phyloP scores from a whole-genome alignment of 345 rosid genomes.

The Syzygium grande region DNA sequence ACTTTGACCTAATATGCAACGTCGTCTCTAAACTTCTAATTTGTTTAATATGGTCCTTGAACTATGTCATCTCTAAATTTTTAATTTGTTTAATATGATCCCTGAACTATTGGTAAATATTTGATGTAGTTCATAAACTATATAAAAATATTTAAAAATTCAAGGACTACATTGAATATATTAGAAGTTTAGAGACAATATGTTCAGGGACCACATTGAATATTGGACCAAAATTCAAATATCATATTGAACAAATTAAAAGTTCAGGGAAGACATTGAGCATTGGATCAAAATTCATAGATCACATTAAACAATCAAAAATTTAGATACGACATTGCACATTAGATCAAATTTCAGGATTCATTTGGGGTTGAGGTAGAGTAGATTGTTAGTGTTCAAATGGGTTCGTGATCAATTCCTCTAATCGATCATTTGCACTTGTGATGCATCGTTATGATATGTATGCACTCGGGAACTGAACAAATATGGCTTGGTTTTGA shows the following conservation, averaged over 20 bases:
- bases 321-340: too few relatives aligned
- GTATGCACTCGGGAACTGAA: background rate
- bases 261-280: too few relatives aligned
- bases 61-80: background rate
- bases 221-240: too few relatives aligned
- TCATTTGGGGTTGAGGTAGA: background rate
- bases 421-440: background rate
- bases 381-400: background rate
- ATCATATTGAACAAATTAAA: too few relatives aligned
- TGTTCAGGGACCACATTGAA: too few relatives aligned
- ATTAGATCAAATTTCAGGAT: accelerated
- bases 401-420: background rate
- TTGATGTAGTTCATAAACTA: too few relatives aligned
- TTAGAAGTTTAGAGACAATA: too few relatives aligned
- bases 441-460: background rate
- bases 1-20: background rate
- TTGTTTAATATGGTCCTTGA: too few relatives aligned
- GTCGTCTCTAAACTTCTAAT: accelerated
- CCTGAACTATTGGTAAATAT: background rate
- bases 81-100: background rate
- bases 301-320: accelerated
- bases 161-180: background rate
- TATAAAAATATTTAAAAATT: background rate
- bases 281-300: background rate
- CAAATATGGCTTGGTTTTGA: background rate